Base-by-base conservation (phyloP, 305 asterid species). In the Rubia peregrina region DNA sequence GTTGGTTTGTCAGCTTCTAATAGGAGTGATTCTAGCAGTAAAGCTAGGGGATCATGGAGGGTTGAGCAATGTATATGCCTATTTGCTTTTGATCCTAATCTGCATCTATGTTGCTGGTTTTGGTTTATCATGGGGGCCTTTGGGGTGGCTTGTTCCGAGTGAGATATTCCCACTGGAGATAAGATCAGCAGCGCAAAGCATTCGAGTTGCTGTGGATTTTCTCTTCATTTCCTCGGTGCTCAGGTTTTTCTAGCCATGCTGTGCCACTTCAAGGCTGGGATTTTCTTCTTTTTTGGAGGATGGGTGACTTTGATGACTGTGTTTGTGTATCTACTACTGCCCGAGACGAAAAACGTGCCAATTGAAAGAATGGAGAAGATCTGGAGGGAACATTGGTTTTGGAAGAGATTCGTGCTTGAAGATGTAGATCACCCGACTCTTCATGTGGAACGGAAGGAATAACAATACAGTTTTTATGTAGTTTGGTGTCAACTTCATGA, bases 51-150 rank as follows among this genome's bases (percentile, higher is more conserved):
- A 83, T 62, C 75, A 76, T 55, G 80, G 83, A 6, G 74, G 12
- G 9, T n/a, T 81, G 75, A 72, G 74, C 71, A 64, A 70, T 55
- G 72, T 71, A 2, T 74, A 59, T 51, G 76, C 48, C 30, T 7
- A 65, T 2, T 21, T 71, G 13, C 63, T 81, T 26, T 42, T 88
- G 72, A 68, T 88, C 26, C 84, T 90, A 12, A 84, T 90, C 6
- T 87, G 91, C 76, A 48, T 80, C 5, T 90, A 88, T 41, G 95
- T 90, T 7, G 83, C 95, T 0, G 93, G 89, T 16, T 88, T 88
- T 56, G 94, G 88, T 12, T 81, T 94, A 85, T 90, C 97, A 17
- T 90, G 97, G 97, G 93, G 97, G 7, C 97, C 97, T 2, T 75
- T 88, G 0, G 95, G 90, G 5, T 85, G 91, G 93, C 75, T 88